Conservation (phyloP, 108 stramenopile species). For the Cyclotella baltica region DNA sequence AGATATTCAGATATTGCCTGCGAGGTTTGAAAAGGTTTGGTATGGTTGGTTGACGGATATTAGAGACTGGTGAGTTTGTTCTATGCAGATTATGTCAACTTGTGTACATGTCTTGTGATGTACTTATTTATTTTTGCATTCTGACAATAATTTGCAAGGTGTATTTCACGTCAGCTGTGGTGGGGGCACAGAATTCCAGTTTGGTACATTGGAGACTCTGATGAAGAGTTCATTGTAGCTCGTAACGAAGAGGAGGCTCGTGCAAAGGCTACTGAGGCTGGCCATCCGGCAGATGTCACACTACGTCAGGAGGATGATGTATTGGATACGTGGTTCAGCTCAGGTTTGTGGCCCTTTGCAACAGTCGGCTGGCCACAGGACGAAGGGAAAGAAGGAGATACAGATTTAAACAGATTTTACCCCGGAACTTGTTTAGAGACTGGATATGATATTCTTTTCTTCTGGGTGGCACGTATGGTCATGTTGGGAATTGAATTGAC, state of each 20-base stretch:
- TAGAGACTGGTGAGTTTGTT: constrained; percentile 88
- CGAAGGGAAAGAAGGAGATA: constrained; percentile 61
- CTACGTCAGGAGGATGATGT: constrained; percentile 96
- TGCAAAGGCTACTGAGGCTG: constrained; percentile 68
- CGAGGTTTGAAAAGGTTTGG: constrained; percentile 94
- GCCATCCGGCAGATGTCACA: constrained; percentile 66
- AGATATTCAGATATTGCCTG: constrained; percentile 92
- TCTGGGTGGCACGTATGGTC: constrained; percentile 99
- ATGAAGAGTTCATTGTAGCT: constrained; percentile 88
- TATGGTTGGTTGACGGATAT: constrained; percentile 92
- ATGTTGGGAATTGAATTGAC: constrained; percentile 96
- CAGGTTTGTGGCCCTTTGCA: constrained; percentile 97
- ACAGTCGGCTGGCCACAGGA: constrained; percentile 93
- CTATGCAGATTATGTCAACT: not conserved
- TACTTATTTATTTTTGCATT: not conserved
- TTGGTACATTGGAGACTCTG: constrained; percentile 85
- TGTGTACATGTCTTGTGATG: not conserved
- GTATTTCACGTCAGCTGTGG: constrained; percentile 96
- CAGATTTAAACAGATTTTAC: constrained; percentile 90
- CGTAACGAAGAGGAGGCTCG: constrained; percentile 87
- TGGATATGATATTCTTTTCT: constrained; percentile 99
- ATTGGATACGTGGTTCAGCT: constrained; percentile 98
- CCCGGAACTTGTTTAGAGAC: constrained; percentile 97
- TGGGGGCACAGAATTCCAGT: constrained; percentile 99
- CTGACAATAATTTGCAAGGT: too few species aligned